Evolutionary conservation across 2,329 filamentous ascomycete species (phyloP), one percentile per base, ranked within the genome.

Genomic region (Penicillium olsonii): DNA sequence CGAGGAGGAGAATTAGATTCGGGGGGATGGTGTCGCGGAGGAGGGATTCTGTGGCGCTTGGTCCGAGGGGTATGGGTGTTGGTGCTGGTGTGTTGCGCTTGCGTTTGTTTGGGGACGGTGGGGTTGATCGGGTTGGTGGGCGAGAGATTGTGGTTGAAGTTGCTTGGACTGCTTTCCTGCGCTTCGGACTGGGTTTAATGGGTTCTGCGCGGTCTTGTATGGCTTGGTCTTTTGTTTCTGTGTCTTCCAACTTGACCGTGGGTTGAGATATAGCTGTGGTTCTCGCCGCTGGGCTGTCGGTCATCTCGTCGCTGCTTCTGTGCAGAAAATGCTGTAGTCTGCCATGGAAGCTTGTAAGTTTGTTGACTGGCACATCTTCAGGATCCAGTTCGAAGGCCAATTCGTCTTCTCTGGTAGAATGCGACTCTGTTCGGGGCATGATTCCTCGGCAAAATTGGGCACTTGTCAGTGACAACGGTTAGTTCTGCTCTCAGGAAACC

Each of bases 1-100:
- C 69, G 45, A 77, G 69, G 48, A 78, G 67, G 42, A 77, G 70
- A 42, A 71, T 71, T 0, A 79, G 68, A 49, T 74, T 70, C 4
- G 68, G 59, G 0, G 71, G 70, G 42, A 78, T 71, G 24, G 74
- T 73, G 63, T 79, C 76, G 39, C 67, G 68, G 51, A 78, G 72
- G 48, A 68, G 68, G 48, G 71, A 75, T 19, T 40, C 33, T 18
- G 56, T 56, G 18, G 54, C 62, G 24, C 52, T 53, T 35, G 50
- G 54, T 5, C 34, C 20, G 4, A 46, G 26, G 54, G n/a, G 45
- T 51, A 41, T 46, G 24, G 46, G 17, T 31, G 53, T 35, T 48
- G 42, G 17, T 31, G 53, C 31, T 48, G 42, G 14, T 38, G 40
- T 26, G 45, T 47, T 54, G 55, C 42, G 45, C 37, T 42, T 45